These are phyloP conservation scores for Coelastrella sp. DNA, from an alignment of 139 green algal species.

Conservation along the genomic window DNA sequence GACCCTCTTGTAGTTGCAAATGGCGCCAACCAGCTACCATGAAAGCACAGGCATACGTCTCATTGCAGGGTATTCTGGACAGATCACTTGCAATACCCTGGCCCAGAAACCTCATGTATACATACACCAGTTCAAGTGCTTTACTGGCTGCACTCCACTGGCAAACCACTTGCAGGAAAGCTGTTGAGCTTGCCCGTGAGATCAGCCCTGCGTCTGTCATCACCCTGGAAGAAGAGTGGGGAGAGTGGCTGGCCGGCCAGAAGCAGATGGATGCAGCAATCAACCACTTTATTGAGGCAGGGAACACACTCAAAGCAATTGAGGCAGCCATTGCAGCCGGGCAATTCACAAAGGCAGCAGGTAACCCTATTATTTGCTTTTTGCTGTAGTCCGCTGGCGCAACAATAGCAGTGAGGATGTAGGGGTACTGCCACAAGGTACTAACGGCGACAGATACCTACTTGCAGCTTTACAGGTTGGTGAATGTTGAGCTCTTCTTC, in stretches of 20 bases:
- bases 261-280: conserved; percentile 86
- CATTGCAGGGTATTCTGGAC: too few species aligned
- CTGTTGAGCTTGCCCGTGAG: conserved; percentile 65
- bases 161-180: conserved; percentile 50
- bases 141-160: not conserved
- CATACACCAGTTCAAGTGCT: not conserved
- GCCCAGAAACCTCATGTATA: too few species aligned
- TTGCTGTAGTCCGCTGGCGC: not conserved
- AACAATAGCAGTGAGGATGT: too few species aligned
- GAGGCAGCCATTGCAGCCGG: conserved; percentile 81
- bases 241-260: conserved; percentile 80
- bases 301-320: conserved; percentile 78
- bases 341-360: conserved; percentile 83
- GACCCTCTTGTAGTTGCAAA: too few species aligned
- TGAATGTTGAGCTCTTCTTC: too few species aligned
- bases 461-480: too few species aligned
- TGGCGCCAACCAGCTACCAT: too few species aligned
- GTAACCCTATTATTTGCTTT: not conserved
- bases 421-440: too few species aligned
- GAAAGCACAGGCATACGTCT: too few species aligned
- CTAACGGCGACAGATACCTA: too few species aligned
- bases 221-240: conserved; percentile 86
- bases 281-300: conserved; percentile 90
- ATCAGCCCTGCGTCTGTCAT: conserved; percentile 61
- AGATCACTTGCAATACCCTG: too few species aligned